Evolutionary conservation across 2,329 filamentous ascomycete genomes (phyloP).

Genomic region (Chaetoscypha palmicola): DNA sequence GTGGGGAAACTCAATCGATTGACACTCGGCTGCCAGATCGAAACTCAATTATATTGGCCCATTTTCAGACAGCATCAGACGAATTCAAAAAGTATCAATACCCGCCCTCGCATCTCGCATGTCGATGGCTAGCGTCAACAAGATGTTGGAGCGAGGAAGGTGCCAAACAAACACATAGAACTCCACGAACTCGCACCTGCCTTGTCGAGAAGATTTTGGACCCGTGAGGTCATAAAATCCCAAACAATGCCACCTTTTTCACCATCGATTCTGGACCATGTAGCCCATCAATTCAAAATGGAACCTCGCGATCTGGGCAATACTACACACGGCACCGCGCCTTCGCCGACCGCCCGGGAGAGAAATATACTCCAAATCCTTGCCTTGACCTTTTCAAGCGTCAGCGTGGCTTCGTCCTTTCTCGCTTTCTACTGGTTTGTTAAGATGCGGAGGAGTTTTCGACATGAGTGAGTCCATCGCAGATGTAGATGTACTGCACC

Average conservation of each 20-base stretch:
- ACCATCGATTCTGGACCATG: slow-evolving; percentile 5
- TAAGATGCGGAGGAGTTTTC: slow-evolving; percentile 65
- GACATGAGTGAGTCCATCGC: slow-evolving; percentile 54
- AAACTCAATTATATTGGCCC: neutral
- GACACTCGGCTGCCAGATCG: neutral
- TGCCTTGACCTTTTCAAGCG: slow-evolving; percentile 35
- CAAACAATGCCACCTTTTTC: slow-evolving; percentile 22
- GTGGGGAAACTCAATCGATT: neutral
- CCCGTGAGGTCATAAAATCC: neutral
- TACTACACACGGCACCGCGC: slow-evolving; percentile 11
- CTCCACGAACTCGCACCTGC: slow-evolving; percentile 2
- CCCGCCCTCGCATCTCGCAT: neutral
- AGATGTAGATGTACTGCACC: neutral
- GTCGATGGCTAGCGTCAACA: slow-evolving; percentile 3
- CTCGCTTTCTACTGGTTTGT: slow-evolving; percentile 64
- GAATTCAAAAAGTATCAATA: neutral
- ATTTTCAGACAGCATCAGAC: neutral
- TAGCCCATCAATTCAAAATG: slow-evolving; percentile 5
- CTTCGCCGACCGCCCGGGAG: slow-evolving; percentile 14
- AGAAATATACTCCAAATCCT: slow-evolving; percentile 26
- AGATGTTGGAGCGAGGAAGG: slow-evolving; percentile 8
- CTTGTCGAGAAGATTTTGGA: neutral
- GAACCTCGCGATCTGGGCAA: slow-evolving; percentile 11
- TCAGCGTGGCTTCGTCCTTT: slow-evolving; percentile 51
- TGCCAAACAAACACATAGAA: slow-evolving; percentile 4